Conservation (phyloP, 805 yeast species). For the Candida maris region DNA sequence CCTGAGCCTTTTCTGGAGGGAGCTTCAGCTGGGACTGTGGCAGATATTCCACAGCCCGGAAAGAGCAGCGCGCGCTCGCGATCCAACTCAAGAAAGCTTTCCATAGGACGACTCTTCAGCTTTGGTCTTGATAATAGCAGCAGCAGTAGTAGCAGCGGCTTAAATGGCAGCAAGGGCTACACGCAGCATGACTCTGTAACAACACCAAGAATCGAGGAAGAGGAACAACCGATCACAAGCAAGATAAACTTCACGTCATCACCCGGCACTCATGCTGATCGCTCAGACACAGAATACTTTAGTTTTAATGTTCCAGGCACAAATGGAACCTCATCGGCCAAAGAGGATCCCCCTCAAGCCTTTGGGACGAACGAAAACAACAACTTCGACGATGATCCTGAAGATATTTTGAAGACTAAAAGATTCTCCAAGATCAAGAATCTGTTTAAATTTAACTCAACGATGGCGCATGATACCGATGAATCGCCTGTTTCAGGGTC, state of each 20-base stretch:
- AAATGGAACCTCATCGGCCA: too few relatives aligned
- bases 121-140: constrained; percentile 29
- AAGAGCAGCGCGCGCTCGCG: constrained; percentile 33
- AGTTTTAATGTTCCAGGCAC: too few relatives aligned
- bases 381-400: constrained; percentile 11
- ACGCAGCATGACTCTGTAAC: constrained; percentile 8
- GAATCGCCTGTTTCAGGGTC: constrained; percentile 4
- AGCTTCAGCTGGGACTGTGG: constrained; percentile 1
- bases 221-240: constrained; percentile 9
- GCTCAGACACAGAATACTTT: constrained; percentile 13
- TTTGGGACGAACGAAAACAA: not conserved
- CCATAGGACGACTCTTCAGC: constrained; percentile 36
- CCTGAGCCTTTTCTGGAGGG: constrained; percentile 8
- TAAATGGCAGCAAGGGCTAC: constrained; percentile 7
- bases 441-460: constrained; percentile 26
- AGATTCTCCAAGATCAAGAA: constrained; percentile 27
- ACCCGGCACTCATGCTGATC: constrained; percentile 14
- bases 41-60: constrained; percentile 9
- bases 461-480: constrained; percentile 8
- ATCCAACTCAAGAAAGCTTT: constrained; percentile 36
- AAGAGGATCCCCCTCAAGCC: not conserved
- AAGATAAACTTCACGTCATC: constrained; percentile 20
- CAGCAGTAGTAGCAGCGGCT: constrained; percentile 7
- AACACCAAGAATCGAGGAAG: constrained; percentile 24
- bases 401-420: constrained; percentile 16